Base-by-base conservation (phyloP, 169 alveolate genomes). In the Plasmodium relictum region DNA sequence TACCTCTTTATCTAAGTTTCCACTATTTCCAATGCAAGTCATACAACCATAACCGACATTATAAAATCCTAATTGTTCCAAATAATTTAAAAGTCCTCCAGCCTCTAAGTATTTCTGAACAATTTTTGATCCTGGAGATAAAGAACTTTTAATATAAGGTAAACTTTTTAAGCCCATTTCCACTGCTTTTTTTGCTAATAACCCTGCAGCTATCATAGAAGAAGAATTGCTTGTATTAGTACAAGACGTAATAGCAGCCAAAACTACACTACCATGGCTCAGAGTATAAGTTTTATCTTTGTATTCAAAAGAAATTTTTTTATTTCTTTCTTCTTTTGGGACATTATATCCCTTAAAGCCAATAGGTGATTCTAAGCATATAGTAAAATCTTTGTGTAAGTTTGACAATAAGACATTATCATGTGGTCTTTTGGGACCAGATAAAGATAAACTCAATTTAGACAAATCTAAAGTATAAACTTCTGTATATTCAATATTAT, bases 371-470 rank as follows among this genome's bases (percentile, higher is more conserved):
- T 92, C 71, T 66, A 96, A 88, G 41, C 95, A 92, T 18, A 69
- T 61, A 52, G 59, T 74, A 96, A 97, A 97, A 87, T 96, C 98
- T n/a, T 83, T 72, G 92, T 97, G 97, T 91, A 97, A 93, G 66
- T 94, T 91, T 45, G 97, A 54, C 31, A 98, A 91, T 39, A 95
- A 73, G 42, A 98, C 98, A 92, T 97, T 95, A 89, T 98, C 99
- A 80, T 98, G 99, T 1, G 99, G 99, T 73, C 99, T 96, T 93
- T 98, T 98, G 7, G 99, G 99, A 18, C 99, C 99, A 24, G 99
- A 97, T 7, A 97, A 88, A 37, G 98, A 96, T 42, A 99, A 98
- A 44, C 92, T 94, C 52, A 98, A 96, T n/a, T 97, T 89, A 56
- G 98, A 91, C 31, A 98, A 93, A 92, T 98, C 99, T 41, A 98